Conservation (phyloP, 1,139 yeast genomes). For the Candida labiduridarum region DNA sequence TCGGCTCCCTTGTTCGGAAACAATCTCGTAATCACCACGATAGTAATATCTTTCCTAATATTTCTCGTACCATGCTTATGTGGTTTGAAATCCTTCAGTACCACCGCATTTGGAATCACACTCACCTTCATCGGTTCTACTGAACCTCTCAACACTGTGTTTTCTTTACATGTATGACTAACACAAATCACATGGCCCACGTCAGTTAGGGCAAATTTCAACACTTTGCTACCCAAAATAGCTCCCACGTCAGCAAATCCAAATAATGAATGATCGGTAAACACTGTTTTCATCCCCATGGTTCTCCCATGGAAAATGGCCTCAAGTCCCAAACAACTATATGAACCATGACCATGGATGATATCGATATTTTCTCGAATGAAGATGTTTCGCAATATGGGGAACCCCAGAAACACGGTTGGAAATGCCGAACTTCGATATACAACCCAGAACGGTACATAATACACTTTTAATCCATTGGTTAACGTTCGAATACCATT, state of each 20-base stretch:
- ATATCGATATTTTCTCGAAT: conserved; percentile 84
- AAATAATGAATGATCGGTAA: conserved; percentile 94
- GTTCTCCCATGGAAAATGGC: conserved; percentile 88
- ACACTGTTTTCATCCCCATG: conserved; percentile 89
- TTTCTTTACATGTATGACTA: conserved; percentile 95
- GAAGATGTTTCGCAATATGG: conserved; percentile 80
- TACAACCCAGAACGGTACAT: conserved; percentile 79
- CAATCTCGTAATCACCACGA: conserved; percentile 87
- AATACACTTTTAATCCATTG: conserved; percentile 90
- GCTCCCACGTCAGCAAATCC: conserved; percentile 90
- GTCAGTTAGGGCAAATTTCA: conserved; percentile 83
- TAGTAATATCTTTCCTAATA: conserved; percentile 51
- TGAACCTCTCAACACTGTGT: conserved; percentile 85
- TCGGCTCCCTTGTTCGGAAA: conserved; percentile 98
- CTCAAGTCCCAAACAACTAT: conserved; percentile 85
- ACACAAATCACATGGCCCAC: conserved; percentile 94
- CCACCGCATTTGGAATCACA: conserved; percentile 96
- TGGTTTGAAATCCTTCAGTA: conserved; percentile 80
- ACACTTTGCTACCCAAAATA: conserved; percentile 81
- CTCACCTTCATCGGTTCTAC: conserved; percentile 77
- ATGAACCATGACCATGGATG: conserved; percentile 94
- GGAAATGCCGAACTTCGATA: conserved; percentile 88
- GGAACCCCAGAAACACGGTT: conserved; percentile 85
- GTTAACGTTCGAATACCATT: conserved; percentile 80
- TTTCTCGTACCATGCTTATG: conserved; percentile 24